Evolutionary conservation across 1,284 basidiomycete genomes (phyloP), one percentile per base, ranked within the genome.

Genomic region (Grifola frondosa): DNA sequence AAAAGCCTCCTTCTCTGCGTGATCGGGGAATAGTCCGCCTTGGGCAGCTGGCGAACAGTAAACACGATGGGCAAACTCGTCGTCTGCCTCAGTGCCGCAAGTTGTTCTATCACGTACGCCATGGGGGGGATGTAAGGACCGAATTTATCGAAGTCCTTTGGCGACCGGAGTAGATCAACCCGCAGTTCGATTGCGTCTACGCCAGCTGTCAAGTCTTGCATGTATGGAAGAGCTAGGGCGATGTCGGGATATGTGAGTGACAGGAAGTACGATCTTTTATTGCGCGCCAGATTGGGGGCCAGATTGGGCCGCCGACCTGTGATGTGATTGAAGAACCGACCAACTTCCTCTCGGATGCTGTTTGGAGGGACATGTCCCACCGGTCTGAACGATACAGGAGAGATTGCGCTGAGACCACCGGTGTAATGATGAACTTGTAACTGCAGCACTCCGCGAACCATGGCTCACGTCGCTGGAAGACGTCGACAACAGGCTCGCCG

Each of bases 131-230:
- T 77, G 48, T 76, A 75, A 1, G 78, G 73, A 0, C 68, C 72
- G 24, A 68, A 54, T 11, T 70, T 61, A 42, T 72, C 70, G n/a
- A 64, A 58, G 47, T 75, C 71, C 41, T 71, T 67, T 3, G 66
- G 63, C 5, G 81, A 73, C 24, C 80, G 81, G 19, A 99, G 76
- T 10, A 99, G 76, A 64, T 99, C 96, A 6, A 95, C 94, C 3
- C 96, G 86, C 21, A 99, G 66, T 67, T 99, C 96, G 46, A 99
- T 71, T 0, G 94, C 96, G 59, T 99, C 95, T 2, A 84, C 87
- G 4, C 97, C 96, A n/a, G 78, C 73, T 0, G 81, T 81, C 48
- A 97, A 69, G 40, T 85, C 78, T 9, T 86, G 79, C 39, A 98
- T 77, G 30, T 83, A 66, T 10, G 75, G 67, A 26, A 96, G 73